Percentiles rank a stretch among this genome's conserved stretches.
phyloP scores from a whole-genome alignment of 108 stramenopile genomes.

The Ochromonas danica region DNA sequence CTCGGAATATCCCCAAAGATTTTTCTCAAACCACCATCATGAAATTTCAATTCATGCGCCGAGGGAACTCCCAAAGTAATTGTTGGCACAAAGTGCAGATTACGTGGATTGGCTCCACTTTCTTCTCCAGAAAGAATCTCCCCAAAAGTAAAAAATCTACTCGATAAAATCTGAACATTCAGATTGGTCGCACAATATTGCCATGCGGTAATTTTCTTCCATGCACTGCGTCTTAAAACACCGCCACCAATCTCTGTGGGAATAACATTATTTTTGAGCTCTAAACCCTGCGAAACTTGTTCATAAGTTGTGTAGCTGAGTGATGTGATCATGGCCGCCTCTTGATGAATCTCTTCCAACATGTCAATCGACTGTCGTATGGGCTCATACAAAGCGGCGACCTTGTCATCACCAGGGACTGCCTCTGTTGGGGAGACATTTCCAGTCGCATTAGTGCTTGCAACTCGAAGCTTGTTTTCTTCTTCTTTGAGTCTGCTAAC shows the following conservation, averaged over 20 bases:
- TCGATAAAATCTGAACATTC: conserved; percentile 1
- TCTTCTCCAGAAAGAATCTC: neutral
- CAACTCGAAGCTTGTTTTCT: neutral
- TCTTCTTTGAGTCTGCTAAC: neutral
- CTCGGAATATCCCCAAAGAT: neutral
- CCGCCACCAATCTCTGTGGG: conserved; percentile 16
- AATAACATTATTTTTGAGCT: neutral
- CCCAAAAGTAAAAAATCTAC: neutral
- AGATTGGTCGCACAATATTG: conserved; percentile 34
- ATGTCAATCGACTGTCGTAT: neutral
- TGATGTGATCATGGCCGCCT: neutral
- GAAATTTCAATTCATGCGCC: conserved; percentile 36
- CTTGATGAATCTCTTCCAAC: neutral
- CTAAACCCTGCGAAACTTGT: neutral
- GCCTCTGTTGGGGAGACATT: neutral
- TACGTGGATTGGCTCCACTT: neutral
- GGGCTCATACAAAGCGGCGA: neutral
- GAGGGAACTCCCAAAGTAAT: conserved; percentile 40
- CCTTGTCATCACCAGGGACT: neutral
- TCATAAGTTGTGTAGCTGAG: neutral
- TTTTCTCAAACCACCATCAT: conserved; percentile 36
- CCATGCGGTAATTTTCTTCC: conserved; percentile 34
- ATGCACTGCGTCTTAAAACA: neutral
- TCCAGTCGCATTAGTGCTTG: neutral
- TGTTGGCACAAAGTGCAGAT: conserved; percentile 29